phyloP scores from a whole-genome alignment of 495 filamentous ascomycete genomes.

The Lichenothelia convexa region DNA sequence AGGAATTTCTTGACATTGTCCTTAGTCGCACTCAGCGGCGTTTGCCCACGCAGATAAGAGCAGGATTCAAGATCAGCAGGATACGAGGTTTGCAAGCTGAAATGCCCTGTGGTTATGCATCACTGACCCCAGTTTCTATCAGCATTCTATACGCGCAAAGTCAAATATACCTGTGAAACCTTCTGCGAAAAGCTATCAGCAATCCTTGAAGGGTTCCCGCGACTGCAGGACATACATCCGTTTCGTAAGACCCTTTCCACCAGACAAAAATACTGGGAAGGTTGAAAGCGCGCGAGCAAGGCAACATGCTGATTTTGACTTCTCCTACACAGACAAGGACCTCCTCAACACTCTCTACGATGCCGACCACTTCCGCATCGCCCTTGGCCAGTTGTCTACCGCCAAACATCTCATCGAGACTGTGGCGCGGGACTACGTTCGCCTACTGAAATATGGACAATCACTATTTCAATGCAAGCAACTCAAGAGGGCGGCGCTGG shows the following conservation, averaged over 20 bases:
- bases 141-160: constrained; percentile 93
- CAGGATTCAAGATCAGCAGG: constrained; percentile 91
- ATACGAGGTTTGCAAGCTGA: constrained; percentile 45
- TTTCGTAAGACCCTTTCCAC: constrained; percentile 55
- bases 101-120: background rate
- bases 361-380: constrained; percentile 83
- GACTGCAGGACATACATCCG: constrained; percentile 89
- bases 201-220: constrained; percentile 83
- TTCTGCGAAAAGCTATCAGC: constrained; percentile 81
- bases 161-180: constrained; percentile 97
- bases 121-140: constrained; percentile 4
- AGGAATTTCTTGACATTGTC: constrained; percentile 96
- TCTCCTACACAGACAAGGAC: constrained; percentile 42
- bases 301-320: constrained; percentile 3
- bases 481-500: constrained; percentile 72
- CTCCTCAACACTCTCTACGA: constrained; percentile 77
- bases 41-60: constrained; percentile 85
- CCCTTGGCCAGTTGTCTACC: constrained; percentile 85
- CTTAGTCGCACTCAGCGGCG: constrained; percentile 86
- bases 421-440: constrained; percentile 83
- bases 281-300: too few relatives aligned
- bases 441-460: constrained; percentile 87
- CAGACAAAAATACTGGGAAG: too few relatives aligned
- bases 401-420: constrained; percentile 94
- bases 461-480: constrained; percentile 92